Base-by-base conservation (phyloP, 1,284 basidiomycete species). In the Blastosporella zonata region DNA sequence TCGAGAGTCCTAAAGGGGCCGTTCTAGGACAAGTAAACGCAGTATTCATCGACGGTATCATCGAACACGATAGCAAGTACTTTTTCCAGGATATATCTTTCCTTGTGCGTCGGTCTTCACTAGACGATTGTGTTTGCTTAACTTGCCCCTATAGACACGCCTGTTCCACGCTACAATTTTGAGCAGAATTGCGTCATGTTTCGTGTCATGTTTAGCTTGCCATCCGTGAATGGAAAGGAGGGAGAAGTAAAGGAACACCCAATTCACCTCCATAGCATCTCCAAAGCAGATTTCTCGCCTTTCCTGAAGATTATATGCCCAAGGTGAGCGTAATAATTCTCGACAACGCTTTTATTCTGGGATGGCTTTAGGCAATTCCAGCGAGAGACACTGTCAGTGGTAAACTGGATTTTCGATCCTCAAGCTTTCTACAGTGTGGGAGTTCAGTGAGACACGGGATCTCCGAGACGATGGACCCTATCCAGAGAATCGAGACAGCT, bases 361-460 rank as follows among this genome's bases (percentile, higher is more conserved):
- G 9, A 27, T 27, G 27, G 17, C 7, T 23, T 13, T 21, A 46
- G 44, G 17, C 39, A 28, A 21, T 40, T 41, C 23, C 2, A 28
- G 12, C 37, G 29, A n/a, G 49, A 50, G 18, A 25, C 31, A 3
- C 29, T 50, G 17, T 27, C 20, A 34, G 20, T 34, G 15, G 6
- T 15, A 1, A 39, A 46, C 13, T 71, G 69, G 68, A 1, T 27
- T 56, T 0, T 51, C 42, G 0, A 59, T 70, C n/a, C 59, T 69
- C 1, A 50, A 50, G 2, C 59, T 70, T 6, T 46, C 67, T 10
- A 56, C 46, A 0, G 54, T 57, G 15, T 69, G 66, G 68, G 23
- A 46, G 0, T 69, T 69, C 13, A 20, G 46, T 0, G 53, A 50
- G 15, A 52, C 67, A 9, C 61, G 43, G 21, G 52, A 55, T 0